These are phyloP conservation scores for Mycena capillaripes DNA, from an alignment of 768 basidiomycete genomes.

Conservation along the genomic window DNA sequence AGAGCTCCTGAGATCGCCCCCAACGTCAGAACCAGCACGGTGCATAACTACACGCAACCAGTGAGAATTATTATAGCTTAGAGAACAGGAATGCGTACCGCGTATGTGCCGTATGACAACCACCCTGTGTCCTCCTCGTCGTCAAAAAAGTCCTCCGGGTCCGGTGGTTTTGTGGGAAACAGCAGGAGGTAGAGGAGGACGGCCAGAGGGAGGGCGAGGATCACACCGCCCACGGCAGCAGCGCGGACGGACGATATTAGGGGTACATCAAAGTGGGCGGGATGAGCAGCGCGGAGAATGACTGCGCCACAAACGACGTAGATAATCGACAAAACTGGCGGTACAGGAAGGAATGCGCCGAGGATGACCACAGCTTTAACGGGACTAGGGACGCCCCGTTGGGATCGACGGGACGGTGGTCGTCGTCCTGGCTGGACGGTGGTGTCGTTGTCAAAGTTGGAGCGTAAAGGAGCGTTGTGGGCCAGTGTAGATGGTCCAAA, in stretches of 20 bases:
- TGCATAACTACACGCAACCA: conserved; percentile 9
- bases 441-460: not conserved
- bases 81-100: not conserved
- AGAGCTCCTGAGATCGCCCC: conserved; percentile 48
- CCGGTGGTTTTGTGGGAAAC: conserved; percentile 38
- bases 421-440: not conserved
- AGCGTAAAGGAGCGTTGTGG: conserved; percentile 18
- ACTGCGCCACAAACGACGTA: conserved; percentile 49
- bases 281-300: conserved; percentile 42
- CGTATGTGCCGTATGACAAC: conserved; percentile 34
- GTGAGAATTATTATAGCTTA: not conserved
- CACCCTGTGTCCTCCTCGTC: conserved; percentile 43
- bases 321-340: conserved; percentile 48
- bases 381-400: conserved; percentile 23
- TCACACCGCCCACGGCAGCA: conserved; percentile 50
- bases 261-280: conserved; percentile 36
- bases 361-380: conserved; percentile 30
- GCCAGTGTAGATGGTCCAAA: not conserved
- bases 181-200: conserved; percentile 48
- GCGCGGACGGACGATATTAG: conserved; percentile 48
- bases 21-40: conserved; percentile 39
- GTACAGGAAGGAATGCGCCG: conserved; percentile 49
- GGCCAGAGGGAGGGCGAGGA: conserved; percentile 50
- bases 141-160: conserved; percentile 53
- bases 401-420: conserved; percentile 31